These are phyloP conservation scores for Emmonsia crescens DNA, from an alignment of 2,329 filamentous ascomycete genomes.

Conservation along the genomic window DNA sequence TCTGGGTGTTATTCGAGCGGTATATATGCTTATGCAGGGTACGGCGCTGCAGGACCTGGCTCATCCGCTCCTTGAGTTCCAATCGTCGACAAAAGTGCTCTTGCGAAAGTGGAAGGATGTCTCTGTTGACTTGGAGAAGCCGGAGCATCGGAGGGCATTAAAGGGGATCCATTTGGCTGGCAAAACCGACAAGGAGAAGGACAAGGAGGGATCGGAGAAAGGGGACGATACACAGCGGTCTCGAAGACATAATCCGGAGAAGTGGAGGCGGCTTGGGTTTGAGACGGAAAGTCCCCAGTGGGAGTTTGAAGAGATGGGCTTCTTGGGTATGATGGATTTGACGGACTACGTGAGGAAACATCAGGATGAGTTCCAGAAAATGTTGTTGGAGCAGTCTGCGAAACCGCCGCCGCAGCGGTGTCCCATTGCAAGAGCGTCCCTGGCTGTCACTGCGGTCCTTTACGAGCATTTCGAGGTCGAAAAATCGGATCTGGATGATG, in stretches of 20 bases:
- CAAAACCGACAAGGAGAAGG: slow-evolving; percentile 50
- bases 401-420: slow-evolving; percentile 62
- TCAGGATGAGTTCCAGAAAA: slow-evolving; percentile 84
- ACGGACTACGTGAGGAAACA: slow-evolving; percentile 88
- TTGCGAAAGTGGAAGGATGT: slow-evolving; percentile 82
- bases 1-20: slow-evolving; percentile 81
- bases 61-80: slow-evolving; percentile 84
- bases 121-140: slow-evolving; percentile 69
- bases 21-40: slow-evolving; percentile 89
- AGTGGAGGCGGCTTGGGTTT: slow-evolving; percentile 88
- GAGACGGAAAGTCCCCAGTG: slow-evolving; percentile 75
- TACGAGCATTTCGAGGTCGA: slow-evolving; percentile 96
- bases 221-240: slow-evolving; percentile 44
- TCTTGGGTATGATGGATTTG: slow-evolving; percentile 93
- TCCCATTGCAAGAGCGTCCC: slow-evolving; percentile 74
- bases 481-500: slow-evolving; percentile 67
- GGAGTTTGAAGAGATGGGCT: slow-evolving; percentile 80
- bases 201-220: slow-evolving; percentile 25
- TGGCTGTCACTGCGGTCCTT: slow-evolving; percentile 75
- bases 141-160: slow-evolving; percentile 78
- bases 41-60: slow-evolving; percentile 83
- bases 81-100: slow-evolving; percentile 78
- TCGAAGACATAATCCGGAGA: slow-evolving; percentile 71
- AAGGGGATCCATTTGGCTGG: slow-evolving; percentile 79
- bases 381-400: slow-evolving; percentile 78